Evolutionary conservation across 1,284 basidiomycete genomes (phyloP), one percentile per base, ranked within the genome.

Genomic region (Bondarzewia mesenterica): DNA sequence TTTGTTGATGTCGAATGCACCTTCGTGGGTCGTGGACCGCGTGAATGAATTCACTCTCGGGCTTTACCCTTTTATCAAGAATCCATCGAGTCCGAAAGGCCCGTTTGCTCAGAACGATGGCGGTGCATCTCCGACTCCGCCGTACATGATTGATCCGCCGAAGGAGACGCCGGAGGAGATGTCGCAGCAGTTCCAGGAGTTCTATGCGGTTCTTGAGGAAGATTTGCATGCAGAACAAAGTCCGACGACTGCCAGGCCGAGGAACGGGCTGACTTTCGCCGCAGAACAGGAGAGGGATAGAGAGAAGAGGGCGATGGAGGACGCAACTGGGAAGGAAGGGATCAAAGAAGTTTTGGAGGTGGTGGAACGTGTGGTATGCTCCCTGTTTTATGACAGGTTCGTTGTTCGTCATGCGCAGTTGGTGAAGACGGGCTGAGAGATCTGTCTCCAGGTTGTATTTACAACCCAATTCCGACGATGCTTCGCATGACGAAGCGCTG

Each of bases 401-500:
- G 39, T 8, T 10, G 37, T 39, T 21, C 37, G 36, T 15, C 48
- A 27, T 26, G 15, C 44, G 49, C 42, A 20, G 20, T 16, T 42
- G 29, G 38, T 42, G 22, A 21, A 27, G 42, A 42, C 26, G 26
- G 45, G n/a, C n/a, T n/a, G n/a, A n/a, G 25, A 44, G 39, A 40
- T 50, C 10, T 20, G 15, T 14, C 14, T 16, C 35, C 51, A 83
- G 81, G 42, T 60, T 89, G 18, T 89, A 85, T 60, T 69, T 77
- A 2, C 82, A 80, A 2, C 69, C 78, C 2, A 74, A 73, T 0
- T 84, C 88, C 0, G 87, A 91, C 52, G 92, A 96, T 60, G 72
- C 78, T 0, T 83, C 81, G 1, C 91, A 93, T 58, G 92, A 97
- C 59, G 89, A 91, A 58, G 85, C 90, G 0, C 70, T 98, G 3